Percentiles rank a stretch among this genome's conserved stretches.
These are phyloP conservation scores for Phialophora macrospora DNA, from an alignment of 2,329 filamentous ascomycete genomes.

Conservation along the genomic window DNA sequence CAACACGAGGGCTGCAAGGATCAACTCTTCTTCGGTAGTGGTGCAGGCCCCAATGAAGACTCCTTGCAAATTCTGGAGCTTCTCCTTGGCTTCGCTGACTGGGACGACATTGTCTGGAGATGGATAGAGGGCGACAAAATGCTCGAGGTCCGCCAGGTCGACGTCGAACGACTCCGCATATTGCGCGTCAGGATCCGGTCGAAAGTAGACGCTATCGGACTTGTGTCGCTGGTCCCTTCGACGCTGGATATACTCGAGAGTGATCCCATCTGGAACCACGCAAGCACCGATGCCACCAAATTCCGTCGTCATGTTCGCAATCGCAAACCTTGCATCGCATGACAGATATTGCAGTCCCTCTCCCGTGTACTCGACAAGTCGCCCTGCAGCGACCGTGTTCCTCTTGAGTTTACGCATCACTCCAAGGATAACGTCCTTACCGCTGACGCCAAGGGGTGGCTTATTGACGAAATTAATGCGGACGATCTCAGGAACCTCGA, in stretches of 20 bases:
- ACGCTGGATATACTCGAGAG: slow-evolving; percentile 44
- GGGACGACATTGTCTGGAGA: slow-evolving; percentile 53
- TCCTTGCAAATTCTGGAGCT: slow-evolving; percentile 43
- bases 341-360: slow-evolving; percentile 48
- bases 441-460: slow-evolving; percentile 47
- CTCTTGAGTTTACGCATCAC: slow-evolving; percentile 52
- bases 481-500: slow-evolving; percentile 52
- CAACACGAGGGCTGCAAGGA: slow-evolving; percentile 51
- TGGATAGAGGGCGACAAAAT: slow-evolving; percentile 50
- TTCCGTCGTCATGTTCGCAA: slow-evolving; percentile 54
- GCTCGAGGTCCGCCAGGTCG: slow-evolving; percentile 47
- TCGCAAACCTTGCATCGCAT: slow-evolving; percentile 54
- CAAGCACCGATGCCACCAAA: slow-evolving; percentile 20
- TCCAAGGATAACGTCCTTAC: slow-evolving; percentile 56
- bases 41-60: slow-evolving; percentile 57
- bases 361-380: slow-evolving; percentile 54
- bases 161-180: slow-evolving; percentile 48
- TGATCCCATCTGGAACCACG: slow-evolving; percentile 45
- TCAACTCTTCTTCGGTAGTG: slow-evolving; percentile 53
- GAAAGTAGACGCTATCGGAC: slow-evolving; percentile 46
- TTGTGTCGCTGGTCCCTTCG: slow-evolving; percentile 45
- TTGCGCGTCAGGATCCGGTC: slow-evolving; percentile 46
- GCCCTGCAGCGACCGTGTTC: slow-evolving; percentile 53
- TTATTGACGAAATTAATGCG: slow-evolving; percentile 49
- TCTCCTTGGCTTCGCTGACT: slow-evolving; percentile 41